Evolutionary conservation across 495 filamentous ascomycete species (phyloP).

Genomic region (Choiromyces venosus): DNA sequence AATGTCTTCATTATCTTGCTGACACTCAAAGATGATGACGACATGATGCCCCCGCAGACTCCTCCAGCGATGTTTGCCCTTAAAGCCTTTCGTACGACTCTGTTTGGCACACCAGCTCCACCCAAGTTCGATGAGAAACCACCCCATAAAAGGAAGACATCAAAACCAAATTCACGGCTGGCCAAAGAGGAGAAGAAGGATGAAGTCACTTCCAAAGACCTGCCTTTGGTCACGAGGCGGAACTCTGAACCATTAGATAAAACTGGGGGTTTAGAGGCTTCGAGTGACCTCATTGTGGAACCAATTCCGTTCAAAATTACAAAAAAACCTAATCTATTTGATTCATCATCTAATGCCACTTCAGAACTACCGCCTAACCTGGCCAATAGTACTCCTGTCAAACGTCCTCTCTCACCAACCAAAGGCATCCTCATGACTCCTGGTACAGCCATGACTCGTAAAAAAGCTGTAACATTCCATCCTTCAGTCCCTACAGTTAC

Average conservation of each 20-base stretch:
- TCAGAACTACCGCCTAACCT: constrained; percentile 39
- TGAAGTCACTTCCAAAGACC: not conserved
- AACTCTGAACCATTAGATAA: constrained; percentile 1
- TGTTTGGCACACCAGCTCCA: constrained; percentile 76
- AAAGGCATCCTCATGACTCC: constrained; percentile 87
- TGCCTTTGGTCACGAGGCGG: constrained; percentile 14
- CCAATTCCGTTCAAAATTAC: constrained; percentile 35
- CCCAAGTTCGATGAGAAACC: constrained; percentile 38
- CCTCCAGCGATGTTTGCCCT: constrained; percentile 91
- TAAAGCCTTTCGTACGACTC: constrained; percentile 80
- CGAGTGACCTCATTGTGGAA: constrained; percentile 10
- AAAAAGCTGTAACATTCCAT: constrained; percentile 77
- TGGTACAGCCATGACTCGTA: constrained; percentile 70
- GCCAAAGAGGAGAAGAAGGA: constrained; percentile 32
- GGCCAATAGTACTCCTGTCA: constrained; percentile 39
- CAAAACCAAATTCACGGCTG: constrained; percentile 14
- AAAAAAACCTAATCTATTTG: constrained; percentile 35
- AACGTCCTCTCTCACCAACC: constrained; percentile 53
- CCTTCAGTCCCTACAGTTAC: constrained; percentile 40
- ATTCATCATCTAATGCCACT: constrained; percentile 39
- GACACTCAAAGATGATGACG: constrained; percentile 46
- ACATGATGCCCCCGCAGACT: constrained; percentile 73
- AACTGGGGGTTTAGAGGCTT: constrained; percentile 3
- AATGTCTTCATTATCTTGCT: constrained; percentile 22
- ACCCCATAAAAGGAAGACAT: constrained; percentile 17